A percentile compares a stretch with the other conserved stretches of the same genome.
These are phyloP conservation scores for Linanthus parryae DNA, from an alignment of 148 eudicot genomes.

Conservation along the genomic window DNA sequence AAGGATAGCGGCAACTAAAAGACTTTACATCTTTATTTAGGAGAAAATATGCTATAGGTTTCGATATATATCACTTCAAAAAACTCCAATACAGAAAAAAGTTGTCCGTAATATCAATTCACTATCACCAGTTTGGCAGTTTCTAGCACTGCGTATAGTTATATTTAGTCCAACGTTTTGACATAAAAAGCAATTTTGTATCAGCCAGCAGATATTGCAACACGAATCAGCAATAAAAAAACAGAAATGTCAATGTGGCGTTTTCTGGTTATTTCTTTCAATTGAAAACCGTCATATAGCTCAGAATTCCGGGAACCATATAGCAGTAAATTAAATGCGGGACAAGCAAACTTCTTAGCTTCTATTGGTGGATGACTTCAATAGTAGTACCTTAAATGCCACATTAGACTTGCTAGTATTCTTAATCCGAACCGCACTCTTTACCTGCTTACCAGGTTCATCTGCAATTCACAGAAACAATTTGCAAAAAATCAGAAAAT, in stretches of 20 bases:
- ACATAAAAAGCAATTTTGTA: too few relatives aligned
- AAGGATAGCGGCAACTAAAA: too few relatives aligned
- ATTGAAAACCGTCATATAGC: not conserved
- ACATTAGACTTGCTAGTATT: constrained; percentile 77
- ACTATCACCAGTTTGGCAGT: too few relatives aligned
- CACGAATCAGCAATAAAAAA: not conserved
- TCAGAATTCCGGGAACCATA: not conserved
- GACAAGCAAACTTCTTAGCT: not conserved
- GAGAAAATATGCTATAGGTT: too few relatives aligned
- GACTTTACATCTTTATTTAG: too few relatives aligned
- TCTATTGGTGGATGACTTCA: not conserved
- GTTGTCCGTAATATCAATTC: too few relatives aligned
- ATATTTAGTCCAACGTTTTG: too few relatives aligned
- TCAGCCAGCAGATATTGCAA: not conserved
- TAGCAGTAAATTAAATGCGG: not conserved
- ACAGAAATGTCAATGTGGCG: not conserved
- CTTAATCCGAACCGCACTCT: constrained; percentile 78
- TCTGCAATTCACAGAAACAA: constrained; percentile 34
- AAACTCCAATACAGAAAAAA: too few relatives aligned
- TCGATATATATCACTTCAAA: too few relatives aligned
- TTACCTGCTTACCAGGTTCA: constrained; percentile 86
- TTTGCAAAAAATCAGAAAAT: constrained; percentile 3
- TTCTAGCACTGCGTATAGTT: too few relatives aligned
- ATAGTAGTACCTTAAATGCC: constrained; percentile 73
- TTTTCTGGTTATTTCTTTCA: not conserved